These are phyloP conservation scores for Xylaria acuta DNA, from an alignment of 495 filamentous ascomycete genomes.

Conservation along the genomic window DNA sequence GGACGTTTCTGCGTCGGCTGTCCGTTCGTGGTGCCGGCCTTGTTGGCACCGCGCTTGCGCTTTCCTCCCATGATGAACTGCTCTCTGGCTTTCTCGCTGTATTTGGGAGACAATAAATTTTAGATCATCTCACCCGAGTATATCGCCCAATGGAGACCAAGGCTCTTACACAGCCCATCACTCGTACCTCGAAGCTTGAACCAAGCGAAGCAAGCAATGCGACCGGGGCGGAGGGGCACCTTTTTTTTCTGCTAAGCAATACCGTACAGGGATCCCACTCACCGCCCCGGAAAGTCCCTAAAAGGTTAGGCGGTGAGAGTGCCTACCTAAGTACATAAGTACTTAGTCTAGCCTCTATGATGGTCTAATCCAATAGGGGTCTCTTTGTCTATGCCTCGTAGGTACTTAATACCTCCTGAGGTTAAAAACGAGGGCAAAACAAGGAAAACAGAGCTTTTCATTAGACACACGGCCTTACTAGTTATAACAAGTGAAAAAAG, in stretches of 20 bases:
- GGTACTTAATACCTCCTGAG: no score
- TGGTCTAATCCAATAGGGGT: no score
- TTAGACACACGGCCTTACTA: no score
- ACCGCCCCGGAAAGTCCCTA: not conserved
- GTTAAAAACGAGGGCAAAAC: no score
- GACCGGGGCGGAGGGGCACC: not conserved
- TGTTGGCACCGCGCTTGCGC: conserved; percentile 51
- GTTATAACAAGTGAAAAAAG: no score
- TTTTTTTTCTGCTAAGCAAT: conserved; percentile 26
- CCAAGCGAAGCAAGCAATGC: not conserved
- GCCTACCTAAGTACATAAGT: not conserved
- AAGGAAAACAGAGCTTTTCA: no score
- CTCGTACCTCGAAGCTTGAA: not conserved
- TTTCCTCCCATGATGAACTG: conserved; percentile 34
- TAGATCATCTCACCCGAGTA: not conserved
- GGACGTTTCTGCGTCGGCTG: conserved; percentile 52
- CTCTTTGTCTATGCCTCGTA: no score
- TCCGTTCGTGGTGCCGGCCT: conserved; percentile 35
- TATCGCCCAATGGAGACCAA: not conserved
- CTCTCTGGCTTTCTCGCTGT: not conserved
- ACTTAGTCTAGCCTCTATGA: no score
- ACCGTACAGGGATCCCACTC: not conserved
- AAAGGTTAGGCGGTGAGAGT: conserved; percentile 13
- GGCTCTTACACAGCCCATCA: not conserved
- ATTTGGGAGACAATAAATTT: not conserved